These are phyloP conservation scores for Salix viminalis DNA, from an alignment of 345 rosid species.

Conservation along the genomic window DNA sequence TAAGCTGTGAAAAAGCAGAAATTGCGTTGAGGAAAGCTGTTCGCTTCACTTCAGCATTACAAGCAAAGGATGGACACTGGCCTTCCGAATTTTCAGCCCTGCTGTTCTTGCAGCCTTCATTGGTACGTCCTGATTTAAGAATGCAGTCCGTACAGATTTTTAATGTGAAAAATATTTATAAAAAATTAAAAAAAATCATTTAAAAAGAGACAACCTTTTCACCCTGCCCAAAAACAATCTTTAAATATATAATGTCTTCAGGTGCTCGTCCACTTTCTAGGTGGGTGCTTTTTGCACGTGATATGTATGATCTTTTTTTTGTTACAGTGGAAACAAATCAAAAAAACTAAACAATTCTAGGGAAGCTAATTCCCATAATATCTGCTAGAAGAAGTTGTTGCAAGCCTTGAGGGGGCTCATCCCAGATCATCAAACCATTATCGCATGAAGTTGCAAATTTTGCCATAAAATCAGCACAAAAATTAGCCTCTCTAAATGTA, in stretches of 20 bases:
- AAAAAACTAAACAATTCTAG: background rate
- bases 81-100: constrained; percentile 17
- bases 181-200: too few species aligned
- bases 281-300: too few species aligned
- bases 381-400: background rate
- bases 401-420: background rate
- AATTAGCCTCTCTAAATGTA: background rate
- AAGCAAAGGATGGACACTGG: constrained; percentile 22
- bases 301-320: too few species aligned
- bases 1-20: background rate
- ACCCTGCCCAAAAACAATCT: too few species aligned
- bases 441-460: background rate
- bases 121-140: constrained; percentile 9
- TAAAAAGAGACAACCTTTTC: too few species aligned
- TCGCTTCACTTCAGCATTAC: constrained; percentile 5
- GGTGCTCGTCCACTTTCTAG: too few species aligned
- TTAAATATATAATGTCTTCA: too few species aligned
- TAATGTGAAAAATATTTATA: too few species aligned
- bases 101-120: background rate
- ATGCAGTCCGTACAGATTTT: too few species aligned
- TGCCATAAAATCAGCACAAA: background rate
- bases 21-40: constrained; percentile 4
- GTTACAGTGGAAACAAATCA: background rate
- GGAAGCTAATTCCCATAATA: background rate
- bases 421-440: background rate